Percentiles rank a stretch among this genome's conserved stretches.
Conservation (phyloP, 768 basidiomycete genomes). For the Auricularia auricula-judae region DNA sequence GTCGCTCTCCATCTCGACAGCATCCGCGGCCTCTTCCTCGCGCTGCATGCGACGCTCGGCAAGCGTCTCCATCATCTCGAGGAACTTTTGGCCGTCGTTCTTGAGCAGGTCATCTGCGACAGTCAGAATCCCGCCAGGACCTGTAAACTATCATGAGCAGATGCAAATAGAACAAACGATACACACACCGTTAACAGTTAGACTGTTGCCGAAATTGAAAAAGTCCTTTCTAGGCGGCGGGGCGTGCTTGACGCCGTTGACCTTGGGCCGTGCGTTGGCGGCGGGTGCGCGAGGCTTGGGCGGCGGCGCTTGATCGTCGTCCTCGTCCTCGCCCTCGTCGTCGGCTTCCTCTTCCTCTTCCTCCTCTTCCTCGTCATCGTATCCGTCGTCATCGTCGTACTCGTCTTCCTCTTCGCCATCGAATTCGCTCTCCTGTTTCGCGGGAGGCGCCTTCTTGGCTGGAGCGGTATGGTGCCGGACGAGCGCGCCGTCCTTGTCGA, state of each 20-base stretch:
- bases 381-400: conserved; percentile 49
- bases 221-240: conserved; percentile 35
- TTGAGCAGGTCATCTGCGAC: conserved; percentile 97
- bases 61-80: conserved; percentile 99
- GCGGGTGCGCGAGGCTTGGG: not conserved
- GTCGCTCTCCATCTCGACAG: conserved; percentile 46
- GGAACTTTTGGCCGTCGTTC: conserved; percentile 97
- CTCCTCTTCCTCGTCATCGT: conserved; percentile 43
- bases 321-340: conserved; percentile 62
- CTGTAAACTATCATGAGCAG: conserved; percentile 25
- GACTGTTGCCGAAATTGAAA: conserved; percentile 68
- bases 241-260: not conserved
- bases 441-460: conserved; percentile 19
- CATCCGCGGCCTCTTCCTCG: conserved; percentile 57
- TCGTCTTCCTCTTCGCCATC: conserved; percentile 30
- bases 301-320: conserved; percentile 32
- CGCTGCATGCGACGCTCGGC: conserved; percentile 89
- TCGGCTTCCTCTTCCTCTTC: conserved; percentile 50
- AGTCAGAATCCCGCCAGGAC: conserved; percentile 89
- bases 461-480: conserved; percentile 20
- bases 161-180: conserved; percentile 7
- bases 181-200: conserved; percentile 69
- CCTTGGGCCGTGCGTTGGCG: not conserved
- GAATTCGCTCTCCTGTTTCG: conserved; percentile 51
- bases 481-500: conserved; percentile 81